Base-by-base conservation (phyloP, 106 monocot genomes). In the Agapanthus africanus region DNA sequence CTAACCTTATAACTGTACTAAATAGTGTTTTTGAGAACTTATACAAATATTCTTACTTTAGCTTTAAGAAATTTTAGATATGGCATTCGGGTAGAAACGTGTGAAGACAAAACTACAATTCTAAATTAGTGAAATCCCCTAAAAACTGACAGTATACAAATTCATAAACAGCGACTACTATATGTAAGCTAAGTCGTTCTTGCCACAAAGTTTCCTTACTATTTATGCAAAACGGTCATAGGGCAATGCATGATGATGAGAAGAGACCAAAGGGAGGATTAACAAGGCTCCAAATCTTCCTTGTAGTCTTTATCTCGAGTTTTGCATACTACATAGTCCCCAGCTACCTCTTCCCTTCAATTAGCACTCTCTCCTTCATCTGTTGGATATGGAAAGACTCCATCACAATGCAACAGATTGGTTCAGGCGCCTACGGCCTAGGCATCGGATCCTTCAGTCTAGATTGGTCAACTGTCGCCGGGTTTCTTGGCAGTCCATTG, bases 261-360 rank as follows among this genome's bases (percentile, higher is more conserved):
- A 83, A 64, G 35, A 72, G 87, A 18, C 49, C 59, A 2, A 88
- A 78, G 62, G 80, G 87, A 46, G 63, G 76, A 13, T 54, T 84
- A 11, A 62, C 81, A 37, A 79, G 88, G 65, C 62, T 85, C 5
- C 88, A 88, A 41, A 85, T 88, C 77, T 88, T 88, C 77, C 30
- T 85, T 18, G 15, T 77, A 1, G 85, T 75, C 46, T 50, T 77
- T 6, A 57, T 62, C 25, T 41, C 79, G 36, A 89, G 89, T 80
- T 89, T 89, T 54, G 71, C 77, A 41, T 89, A 89, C 77, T 88
- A 85, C 37, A 46, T 84, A 33, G 28, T 88, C 47, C 88, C 88
- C 15, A 71, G 70, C 68, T 88, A 79, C 73, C 70, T 88, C 47
- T 88, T 88, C 77, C 88, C 81, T 11, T 64, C 81, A 10, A 71